Evolutionary conservation across 192 early-diverging fungal species (phyloP), one percentile per base, ranked within the genome.

Genomic region (Coemansia aciculifera): DNA sequence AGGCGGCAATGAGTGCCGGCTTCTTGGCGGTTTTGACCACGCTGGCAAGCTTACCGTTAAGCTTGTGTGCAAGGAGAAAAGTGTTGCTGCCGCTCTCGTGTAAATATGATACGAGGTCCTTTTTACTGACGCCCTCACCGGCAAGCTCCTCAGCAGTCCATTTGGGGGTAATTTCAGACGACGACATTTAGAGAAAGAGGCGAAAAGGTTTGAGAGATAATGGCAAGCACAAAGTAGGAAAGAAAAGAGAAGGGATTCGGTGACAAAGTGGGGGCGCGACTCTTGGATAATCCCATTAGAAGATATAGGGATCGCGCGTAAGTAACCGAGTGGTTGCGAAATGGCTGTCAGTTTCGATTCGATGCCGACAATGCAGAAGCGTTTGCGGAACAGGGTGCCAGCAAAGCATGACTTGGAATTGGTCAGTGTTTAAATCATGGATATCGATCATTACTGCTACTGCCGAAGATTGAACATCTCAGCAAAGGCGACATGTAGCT

Each of bases 1-100:
- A 91, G 5, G 89, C 86, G 29, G 76, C 74, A 15, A 85, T 27
- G 40, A 91, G 83, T 11, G 77, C 86, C 23, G 89, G 87, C 71
- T 85, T 84, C 72, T 90, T 91, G 73, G 85, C 78, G n/a, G 87
- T 84, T 71, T 93, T 93, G 36, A 85, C 87, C 23, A 93, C 80
- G 39, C 82, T 86, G 44, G 86, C 78, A 19, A 86, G 71, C 72
- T 93, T 91, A 37, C 90, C 90, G 64, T 90, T 89, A 29, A 91
- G 79, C 81, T 90, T 91, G 69, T 85, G 78, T 42, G 84, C 79
- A 23, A 88, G 74, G 38, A 90, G 83, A 64, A 90, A 91, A 66
- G 85, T 74, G 66, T 83, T 88, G 48, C 71, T 87, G 51, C 85
- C 90, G 57, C 73, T 83, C 24, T 86, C 85, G 38, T 91, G 91